Evolutionary conservation across 768 basidiomycete species (phyloP), one percentile per base, ranked within the genome.

Genomic region (Boletus sp.): DNA sequence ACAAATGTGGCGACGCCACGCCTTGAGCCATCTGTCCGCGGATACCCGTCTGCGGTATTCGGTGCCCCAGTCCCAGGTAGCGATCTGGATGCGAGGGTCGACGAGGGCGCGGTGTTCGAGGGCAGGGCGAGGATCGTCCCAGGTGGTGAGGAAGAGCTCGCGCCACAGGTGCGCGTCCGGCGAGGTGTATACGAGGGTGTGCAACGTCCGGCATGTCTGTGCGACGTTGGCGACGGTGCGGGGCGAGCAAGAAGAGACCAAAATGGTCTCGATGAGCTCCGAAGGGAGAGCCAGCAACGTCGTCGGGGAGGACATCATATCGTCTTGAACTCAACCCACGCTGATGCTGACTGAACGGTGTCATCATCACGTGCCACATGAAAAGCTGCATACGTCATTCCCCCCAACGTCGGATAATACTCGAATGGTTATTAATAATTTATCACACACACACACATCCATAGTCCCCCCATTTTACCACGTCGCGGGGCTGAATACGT

Each of bases 61-160:
- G 1, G 14, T 48, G 8, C 65, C 65, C 66, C 63, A 71, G 51
- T 73, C 54, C 51, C 59, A 68, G 2, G 39, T 4, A 35, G 52
- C 32, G 52, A 56, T 52, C 15, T 64, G 56, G 24, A 59, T 50
- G 18, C 68, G 63, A 29, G 68, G 66, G 29, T 68, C 68, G 7
- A 74, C 18, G 17, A 63, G 60, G 5, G 62, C 58, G 15, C 68
- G 50, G 15, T 74, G 66, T 30, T 59, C 55, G 30, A 71, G 59
- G 7, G 73, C 73, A 11, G 66, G 62, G 33, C 80, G 68, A 0
- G 82, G 82, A 54, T 83, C 80, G 54, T 83, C 82, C 65, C 81
- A 83, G 2, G 68, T 71, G 1, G 73, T 65, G 24, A 83, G 73
- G 63, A 78, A 83, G 33, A 82, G 69, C 37, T 75, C 72, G 28